Evolutionary conservation across 1,139 yeast species (phyloP).

Genomic region (Arxiozyma telluris): DNA sequence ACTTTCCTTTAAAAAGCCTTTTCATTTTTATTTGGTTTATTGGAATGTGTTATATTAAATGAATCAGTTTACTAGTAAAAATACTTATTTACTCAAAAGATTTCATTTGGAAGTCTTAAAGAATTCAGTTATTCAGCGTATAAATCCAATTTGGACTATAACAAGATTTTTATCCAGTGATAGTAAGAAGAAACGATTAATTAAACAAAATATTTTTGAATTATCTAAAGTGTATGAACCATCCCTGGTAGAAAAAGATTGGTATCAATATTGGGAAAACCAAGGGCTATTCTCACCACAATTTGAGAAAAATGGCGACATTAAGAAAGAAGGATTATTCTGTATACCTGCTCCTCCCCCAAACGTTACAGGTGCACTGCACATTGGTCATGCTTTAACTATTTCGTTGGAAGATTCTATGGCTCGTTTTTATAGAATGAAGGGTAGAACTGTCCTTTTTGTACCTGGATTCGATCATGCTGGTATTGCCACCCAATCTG

Average conservation of each 20-base stretch:
- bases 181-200: neutral
- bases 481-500: slow-evolving; percentile 97
- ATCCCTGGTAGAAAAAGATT: slow-evolving; percentile 79
- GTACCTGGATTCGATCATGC: slow-evolving; percentile 98
- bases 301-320: slow-evolving; percentile 57
- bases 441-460: slow-evolving; percentile 84
- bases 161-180: neutral
- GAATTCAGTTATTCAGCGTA: neutral
- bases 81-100: neutral
- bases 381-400: slow-evolving; percentile 96
- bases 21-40: neutral
- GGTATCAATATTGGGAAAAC: slow-evolving; percentile 96
- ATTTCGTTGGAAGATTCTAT: slow-evolving; percentile 88
- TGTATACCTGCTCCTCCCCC: slow-evolving; percentile 97
- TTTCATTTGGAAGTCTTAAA: neutral
- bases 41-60: neutral
- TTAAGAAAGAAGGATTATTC: slow-evolving; percentile 74
- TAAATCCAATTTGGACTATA: neutral
- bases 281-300: slow-evolving; percentile 83
- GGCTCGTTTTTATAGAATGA: slow-evolving; percentile 91
- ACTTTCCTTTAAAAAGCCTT: neutral
- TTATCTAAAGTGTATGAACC: slow-evolving; percentile 52
- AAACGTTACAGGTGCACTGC: slow-evolving; percentile 95
- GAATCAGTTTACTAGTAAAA: neutral
- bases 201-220: neutral